Conservation (phyloP, 2,329 filamentous ascomycete genomes). For the Botrytis medusae region DNA sequence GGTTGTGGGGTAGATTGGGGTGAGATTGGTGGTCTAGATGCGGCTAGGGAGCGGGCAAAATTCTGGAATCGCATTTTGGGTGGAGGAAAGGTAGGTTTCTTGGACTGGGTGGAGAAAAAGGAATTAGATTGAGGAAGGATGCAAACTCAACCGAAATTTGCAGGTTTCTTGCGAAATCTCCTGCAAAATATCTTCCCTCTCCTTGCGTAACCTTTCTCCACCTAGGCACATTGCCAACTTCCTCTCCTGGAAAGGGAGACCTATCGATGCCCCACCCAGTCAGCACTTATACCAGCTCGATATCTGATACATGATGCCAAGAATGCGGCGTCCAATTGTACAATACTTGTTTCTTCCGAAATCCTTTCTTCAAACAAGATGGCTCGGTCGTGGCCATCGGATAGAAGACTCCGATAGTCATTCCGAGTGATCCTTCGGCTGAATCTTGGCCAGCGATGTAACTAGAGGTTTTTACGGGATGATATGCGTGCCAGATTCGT, state of each 20-base stretch:
- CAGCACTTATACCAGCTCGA: not conserved
- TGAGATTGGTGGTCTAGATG: not conserved
- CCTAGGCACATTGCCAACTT: not conserved
- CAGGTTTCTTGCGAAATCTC: not conserved
- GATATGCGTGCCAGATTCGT: not conserved
- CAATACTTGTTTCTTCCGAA: not conserved
- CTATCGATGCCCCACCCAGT: not conserved
- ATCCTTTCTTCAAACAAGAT: not conserved
- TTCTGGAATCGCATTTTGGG: not conserved
- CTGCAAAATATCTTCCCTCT: not conserved
- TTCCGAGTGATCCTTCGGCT: not conserved
- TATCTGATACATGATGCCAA: slow-evolving; percentile 6
- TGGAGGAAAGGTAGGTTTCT: not conserved
- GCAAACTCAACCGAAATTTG: not conserved
- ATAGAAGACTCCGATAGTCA: not conserved
- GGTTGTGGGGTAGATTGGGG: slow-evolving; percentile 10
- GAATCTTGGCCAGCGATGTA: not conserved
- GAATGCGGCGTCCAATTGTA: not conserved
- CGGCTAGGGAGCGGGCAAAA: not conserved
- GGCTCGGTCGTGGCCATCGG: not conserved
- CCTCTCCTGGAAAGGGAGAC: not conserved
- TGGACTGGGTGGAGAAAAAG: not conserved
- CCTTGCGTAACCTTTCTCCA: not conserved
- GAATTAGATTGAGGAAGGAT: not conserved
- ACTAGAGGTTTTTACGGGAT: not conserved